phyloP scores from a whole-genome alignment of 1,139 yeast species.

The Pichia norvegensis region DNA sequence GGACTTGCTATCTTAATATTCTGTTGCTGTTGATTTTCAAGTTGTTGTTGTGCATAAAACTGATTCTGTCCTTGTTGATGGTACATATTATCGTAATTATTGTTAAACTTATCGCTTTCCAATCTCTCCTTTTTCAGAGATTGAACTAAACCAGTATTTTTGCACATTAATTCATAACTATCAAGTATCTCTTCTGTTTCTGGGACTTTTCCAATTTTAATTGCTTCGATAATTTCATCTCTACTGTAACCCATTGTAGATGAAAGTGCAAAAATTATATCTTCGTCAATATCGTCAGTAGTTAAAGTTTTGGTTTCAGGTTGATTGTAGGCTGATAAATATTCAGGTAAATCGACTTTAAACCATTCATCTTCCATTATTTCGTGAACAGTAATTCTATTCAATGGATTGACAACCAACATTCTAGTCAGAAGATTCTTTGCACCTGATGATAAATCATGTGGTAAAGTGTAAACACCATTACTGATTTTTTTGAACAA shows the following conservation, averaged over 20 bases:
- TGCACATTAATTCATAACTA: slow-evolving; percentile 83
- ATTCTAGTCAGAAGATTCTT: slow-evolving; percentile 78
- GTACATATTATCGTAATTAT: slow-evolving; percentile 1
- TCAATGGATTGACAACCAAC: slow-evolving; percentile 94
- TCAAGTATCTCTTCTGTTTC: slow-evolving; percentile 75
- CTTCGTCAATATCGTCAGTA: slow-evolving; percentile 56
- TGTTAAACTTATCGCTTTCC: slow-evolving; percentile 6
- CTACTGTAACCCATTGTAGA: slow-evolving; percentile 89
- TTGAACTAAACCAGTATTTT: slow-evolving; percentile 63
- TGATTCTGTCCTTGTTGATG: slow-evolving; percentile 8
- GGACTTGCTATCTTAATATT: neutral
- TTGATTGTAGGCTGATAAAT: slow-evolving; percentile 65
- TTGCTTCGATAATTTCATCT: slow-evolving; percentile 76
- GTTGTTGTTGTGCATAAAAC: slow-evolving; percentile 8
- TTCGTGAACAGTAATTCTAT: slow-evolving; percentile 90
- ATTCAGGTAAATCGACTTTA: slow-evolving; percentile 72
- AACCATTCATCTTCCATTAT: slow-evolving; percentile 97
- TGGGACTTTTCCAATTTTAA: slow-evolving; percentile 35
- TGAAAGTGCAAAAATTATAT: slow-evolving; percentile 69
- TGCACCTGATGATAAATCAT: slow-evolving; percentile 82
- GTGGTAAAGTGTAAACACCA: slow-evolving; percentile 92
- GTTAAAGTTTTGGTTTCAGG: slow-evolving; percentile 32
- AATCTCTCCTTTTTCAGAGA: slow-evolving; percentile 47
- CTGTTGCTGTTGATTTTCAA: slow-evolving; percentile 3
- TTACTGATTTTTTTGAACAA: slow-evolving; percentile 89